phyloP scores from a whole-genome alignment of 257 asterid genomes.

The Rubia yunnanensis region DNA sequence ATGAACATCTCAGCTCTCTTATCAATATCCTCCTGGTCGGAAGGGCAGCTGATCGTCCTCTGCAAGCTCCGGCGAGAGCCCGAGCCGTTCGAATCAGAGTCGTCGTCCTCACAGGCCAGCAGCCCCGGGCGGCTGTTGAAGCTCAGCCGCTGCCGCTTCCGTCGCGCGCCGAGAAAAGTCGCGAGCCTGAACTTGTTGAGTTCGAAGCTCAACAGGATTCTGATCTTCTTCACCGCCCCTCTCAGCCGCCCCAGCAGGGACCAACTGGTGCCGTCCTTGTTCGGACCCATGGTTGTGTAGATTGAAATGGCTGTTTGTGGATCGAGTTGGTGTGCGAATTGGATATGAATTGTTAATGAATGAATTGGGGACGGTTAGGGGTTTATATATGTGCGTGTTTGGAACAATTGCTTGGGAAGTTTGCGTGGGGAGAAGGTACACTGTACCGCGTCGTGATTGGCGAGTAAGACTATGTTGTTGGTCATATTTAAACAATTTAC shows the following conservation, averaged over 20 bases:
- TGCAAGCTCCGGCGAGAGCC: slow-evolving; percentile 25
- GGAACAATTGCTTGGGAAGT: slow-evolving; percentile 16
- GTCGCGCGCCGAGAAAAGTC: slow-evolving; percentile 40
- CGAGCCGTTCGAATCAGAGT: slow-evolving; percentile 10
- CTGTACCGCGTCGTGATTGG: slow-evolving; percentile 21
- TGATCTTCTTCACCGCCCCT: slow-evolving; percentile 74
- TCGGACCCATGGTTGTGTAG: slow-evolving; percentile 22
- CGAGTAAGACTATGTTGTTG: background rate
- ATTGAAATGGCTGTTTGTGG: background rate
- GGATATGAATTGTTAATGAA: background rate
- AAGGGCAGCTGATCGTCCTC: slow-evolving; percentile 58
- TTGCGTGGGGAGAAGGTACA: slow-evolving; percentile 20
- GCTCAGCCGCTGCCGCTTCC: slow-evolving; percentile 42
- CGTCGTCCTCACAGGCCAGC: slow-evolving; percentile 25
- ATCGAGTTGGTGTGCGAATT: background rate
- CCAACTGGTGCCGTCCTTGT: slow-evolving; percentile 16
- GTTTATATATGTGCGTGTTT: background rate
- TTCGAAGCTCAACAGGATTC: slow-evolving; percentile 41
- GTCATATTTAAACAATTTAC: background rate
- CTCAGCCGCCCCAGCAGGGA: slow-evolving; percentile 45
- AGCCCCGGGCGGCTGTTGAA: slow-evolving; percentile 54
- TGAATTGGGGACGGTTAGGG: background rate
- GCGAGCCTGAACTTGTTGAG: slow-evolving; percentile 49
- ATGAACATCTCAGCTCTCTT: slow-evolving; percentile 80
- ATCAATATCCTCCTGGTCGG: slow-evolving; percentile 68